Conservation (phyloP, 768 basidiomycete species). For the Mycena belliarum region DNA sequence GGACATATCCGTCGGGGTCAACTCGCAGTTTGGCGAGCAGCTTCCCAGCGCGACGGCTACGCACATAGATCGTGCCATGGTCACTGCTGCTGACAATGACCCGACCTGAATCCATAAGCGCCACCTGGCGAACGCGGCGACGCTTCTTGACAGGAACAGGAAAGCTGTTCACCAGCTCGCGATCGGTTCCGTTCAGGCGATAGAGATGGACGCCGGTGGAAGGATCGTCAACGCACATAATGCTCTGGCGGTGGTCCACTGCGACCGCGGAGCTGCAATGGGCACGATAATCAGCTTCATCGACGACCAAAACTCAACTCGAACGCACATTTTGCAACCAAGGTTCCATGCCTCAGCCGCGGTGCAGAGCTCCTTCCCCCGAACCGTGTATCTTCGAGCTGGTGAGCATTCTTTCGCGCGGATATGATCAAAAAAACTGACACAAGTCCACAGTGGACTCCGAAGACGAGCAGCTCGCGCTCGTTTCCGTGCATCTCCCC, state of each 20-base stretch:
- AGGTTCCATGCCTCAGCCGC: constrained; percentile 6
- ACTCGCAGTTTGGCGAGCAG: constrained; percentile 15
- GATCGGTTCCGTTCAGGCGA: constrained; percentile 5
- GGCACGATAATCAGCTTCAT: background rate
- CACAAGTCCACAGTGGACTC: constrained; percentile 21
- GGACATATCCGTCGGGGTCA: constrained; percentile 9
- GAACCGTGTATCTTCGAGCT: constrained; percentile 18
- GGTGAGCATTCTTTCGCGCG: constrained; percentile 1
- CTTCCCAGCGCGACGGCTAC: constrained; percentile 10
- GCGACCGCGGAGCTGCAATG: constrained; percentile 13
- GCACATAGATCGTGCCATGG: constrained; percentile 21
- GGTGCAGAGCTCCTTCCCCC: constrained; percentile 10
- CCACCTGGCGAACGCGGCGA: constrained; percentile 12
- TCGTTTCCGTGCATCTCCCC: constrained; percentile 13
- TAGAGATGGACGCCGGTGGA: constrained; percentile 17
- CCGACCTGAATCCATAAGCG: constrained; percentile 8
- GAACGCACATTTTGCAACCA: constrained; percentile 21
- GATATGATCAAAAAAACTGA: constrained; percentile 10
- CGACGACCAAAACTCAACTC: background rate
- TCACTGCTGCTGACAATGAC: constrained; percentile 21
- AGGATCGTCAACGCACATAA: constrained; percentile 21
- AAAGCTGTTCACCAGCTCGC: constrained; percentile 3
- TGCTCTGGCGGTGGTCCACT: background rate
- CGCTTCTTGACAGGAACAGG: constrained; percentile 6
- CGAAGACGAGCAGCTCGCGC: constrained; percentile 20